These are phyloP conservation scores for Chloromonas sp. DNA, from an alignment of 163 green algal genomes.

Conservation along the genomic window DNA sequence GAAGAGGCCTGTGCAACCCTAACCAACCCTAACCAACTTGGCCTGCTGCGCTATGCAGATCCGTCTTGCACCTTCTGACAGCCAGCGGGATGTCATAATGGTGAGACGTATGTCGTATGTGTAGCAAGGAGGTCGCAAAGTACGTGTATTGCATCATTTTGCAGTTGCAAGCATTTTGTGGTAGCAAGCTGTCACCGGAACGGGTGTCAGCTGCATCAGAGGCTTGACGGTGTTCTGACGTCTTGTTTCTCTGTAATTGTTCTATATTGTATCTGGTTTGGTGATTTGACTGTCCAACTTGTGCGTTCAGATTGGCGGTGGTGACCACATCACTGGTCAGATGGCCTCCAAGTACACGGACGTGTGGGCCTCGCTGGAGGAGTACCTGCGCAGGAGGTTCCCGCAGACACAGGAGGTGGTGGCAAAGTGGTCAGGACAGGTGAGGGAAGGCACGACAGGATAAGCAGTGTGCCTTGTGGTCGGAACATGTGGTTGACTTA, in stretches of 20 bases:
- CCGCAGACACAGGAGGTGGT: conserved; percentile 19
- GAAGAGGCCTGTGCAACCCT: neutral
- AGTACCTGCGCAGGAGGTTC: conserved; percentile 15
- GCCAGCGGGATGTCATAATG: neutral
- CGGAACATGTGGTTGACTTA: too few species aligned
- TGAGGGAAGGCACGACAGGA: neutral
- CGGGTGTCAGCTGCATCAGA: too few species aligned
- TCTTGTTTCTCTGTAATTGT: too few species aligned
- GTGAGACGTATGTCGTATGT: neutral
- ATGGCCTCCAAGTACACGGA: conserved; percentile 13
- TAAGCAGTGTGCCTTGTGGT: too few species aligned
- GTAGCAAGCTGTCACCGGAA: too few species aligned
- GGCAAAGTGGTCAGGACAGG: conserved; percentile 23
- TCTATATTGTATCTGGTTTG: too few species aligned
- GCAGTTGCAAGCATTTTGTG: too few species aligned
- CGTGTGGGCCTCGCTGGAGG: conserved; percentile 26
- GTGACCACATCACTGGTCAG: conserved; percentile 26
- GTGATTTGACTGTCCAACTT: neutral
- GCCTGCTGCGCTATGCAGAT: neutral
- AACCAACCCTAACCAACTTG: too few species aligned
- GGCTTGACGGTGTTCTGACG: too few species aligned
- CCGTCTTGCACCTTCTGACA: neutral
- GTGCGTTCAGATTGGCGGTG: conserved; percentile 10
- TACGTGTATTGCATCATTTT: too few species aligned
- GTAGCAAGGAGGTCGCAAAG: too few species aligned